A percentile compares a stretch with the other conserved stretches of the same genome.
These are phyloP conservation scores for Amesomyces nigricolor DNA, from an alignment of 2,329 filamentous ascomycete species.

Conservation along the genomic window DNA sequence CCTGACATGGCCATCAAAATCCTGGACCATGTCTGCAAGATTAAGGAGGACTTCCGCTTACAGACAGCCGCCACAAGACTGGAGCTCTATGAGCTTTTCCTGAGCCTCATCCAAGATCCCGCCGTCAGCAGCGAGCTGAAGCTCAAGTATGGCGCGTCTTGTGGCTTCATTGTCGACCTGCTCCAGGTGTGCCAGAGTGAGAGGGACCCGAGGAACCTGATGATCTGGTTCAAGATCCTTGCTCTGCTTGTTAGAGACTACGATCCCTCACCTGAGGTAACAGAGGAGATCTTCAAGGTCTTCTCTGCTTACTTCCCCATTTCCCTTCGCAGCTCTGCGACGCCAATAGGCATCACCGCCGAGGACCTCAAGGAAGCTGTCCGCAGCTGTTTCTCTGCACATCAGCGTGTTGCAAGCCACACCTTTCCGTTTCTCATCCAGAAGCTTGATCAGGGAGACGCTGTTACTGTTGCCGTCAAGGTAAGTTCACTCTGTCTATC, in stretches of 20 bases:
- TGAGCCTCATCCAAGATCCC: slow-evolving; percentile 39
- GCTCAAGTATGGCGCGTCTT: slow-evolving; percentile 38
- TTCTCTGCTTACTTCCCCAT: slow-evolving; percentile 59
- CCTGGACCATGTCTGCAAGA: slow-evolving; percentile 43
- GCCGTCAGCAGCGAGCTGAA: slow-evolving; percentile 41
- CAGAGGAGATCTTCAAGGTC: slow-evolving; percentile 46
- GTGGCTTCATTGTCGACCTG: slow-evolving; percentile 45
- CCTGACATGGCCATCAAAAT: slow-evolving; percentile 44
- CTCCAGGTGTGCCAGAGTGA: slow-evolving; percentile 49
- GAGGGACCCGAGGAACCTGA: slow-evolving; percentile 51
- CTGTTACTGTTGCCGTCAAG: slow-evolving; percentile 54
- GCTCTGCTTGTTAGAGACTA: slow-evolving; percentile 42
- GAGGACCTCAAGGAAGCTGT: slow-evolving; percentile 51
- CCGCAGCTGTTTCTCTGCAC: slow-evolving; percentile 49
- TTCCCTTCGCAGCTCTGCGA: slow-evolving; percentile 47
- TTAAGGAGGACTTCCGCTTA: slow-evolving; percentile 52
- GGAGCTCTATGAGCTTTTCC: slow-evolving; percentile 47
- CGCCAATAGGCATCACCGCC: slow-evolving; percentile 46
- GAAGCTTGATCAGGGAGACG: slow-evolving; percentile 55
- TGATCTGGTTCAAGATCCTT: slow-evolving; percentile 52
- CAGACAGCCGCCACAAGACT: slow-evolving; percentile 48
- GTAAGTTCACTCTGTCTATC: no score
- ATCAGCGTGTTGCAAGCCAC: slow-evolving; percentile 40
- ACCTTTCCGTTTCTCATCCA: slow-evolving; percentile 50
- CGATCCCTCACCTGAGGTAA: slow-evolving; percentile 40